A percentile compares a stretch with the other conserved stretches of the same genome.
These are phyloP conservation scores for Ogataea neopini DNA, from an alignment of 805 yeast species.

Conservation along the genomic window DNA sequence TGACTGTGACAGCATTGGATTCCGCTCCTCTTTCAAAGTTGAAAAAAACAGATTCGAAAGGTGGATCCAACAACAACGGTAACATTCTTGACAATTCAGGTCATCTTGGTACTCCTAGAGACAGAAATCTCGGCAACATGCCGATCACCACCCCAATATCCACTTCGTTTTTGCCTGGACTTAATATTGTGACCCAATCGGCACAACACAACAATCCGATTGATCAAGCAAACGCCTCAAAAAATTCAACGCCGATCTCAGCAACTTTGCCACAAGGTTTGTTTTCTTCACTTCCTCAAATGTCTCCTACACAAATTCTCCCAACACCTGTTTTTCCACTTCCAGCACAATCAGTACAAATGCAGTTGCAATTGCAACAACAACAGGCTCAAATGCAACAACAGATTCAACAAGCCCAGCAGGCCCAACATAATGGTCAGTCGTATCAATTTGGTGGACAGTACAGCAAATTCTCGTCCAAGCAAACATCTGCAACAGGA, in stretches of 20 bases:
- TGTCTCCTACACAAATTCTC: conserved; percentile 35
- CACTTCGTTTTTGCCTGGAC: conserved; percentile 19
- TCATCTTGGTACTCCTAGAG: conserved; percentile 11
- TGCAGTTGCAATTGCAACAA: conserved; percentile 28
- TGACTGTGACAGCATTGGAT: conserved; percentile 47
- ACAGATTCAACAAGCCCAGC: conserved; percentile 14
- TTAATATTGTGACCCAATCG: conserved; percentile 23
- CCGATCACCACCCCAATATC: conserved; percentile 24
- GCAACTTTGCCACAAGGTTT: conserved; percentile 32
- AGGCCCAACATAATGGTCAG: conserved; percentile 13
- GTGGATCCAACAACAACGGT: conserved; percentile 4
- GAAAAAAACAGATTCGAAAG: conserved; percentile 1
- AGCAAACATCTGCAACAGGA: conserved; percentile 13
- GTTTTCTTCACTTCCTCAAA: conserved; percentile 32
- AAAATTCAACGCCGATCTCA: conserved; percentile 31
- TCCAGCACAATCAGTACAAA: conserved; percentile 24
- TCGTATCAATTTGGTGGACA: conserved; percentile 8
- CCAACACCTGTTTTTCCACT: conserved; percentile 32
- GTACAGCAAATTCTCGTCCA: conserved; percentile 15
- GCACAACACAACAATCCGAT: conserved; percentile 15
- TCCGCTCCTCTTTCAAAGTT: conserved; percentile 17
- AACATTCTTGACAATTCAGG: not conserved
- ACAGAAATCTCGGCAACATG: conserved; percentile 12
- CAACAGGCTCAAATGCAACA: conserved; percentile 23
- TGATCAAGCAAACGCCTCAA: conserved; percentile 24